Base-by-base conservation (phyloP, 2,329 filamentous ascomycete species). In the Chalaropsis ovoidea region DNA sequence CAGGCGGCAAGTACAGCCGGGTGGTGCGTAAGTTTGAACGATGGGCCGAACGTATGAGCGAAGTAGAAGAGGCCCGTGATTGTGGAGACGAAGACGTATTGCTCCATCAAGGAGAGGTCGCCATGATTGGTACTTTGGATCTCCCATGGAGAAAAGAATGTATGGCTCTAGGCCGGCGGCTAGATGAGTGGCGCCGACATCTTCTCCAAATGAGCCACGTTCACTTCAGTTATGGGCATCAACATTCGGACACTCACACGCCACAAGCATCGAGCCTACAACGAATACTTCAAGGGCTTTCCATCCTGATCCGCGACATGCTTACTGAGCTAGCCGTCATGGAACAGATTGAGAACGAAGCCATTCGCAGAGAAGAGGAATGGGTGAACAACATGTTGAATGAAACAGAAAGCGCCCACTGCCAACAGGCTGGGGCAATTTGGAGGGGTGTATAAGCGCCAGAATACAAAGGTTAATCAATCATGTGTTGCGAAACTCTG, bases 321-420 rank as follows among this genome's bases (percentile, higher is more conserved):
- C 73, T 85, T 56, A 76, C 75, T n/a, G 86, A 88, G 75, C 74
- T 88, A 68, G 73, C 73, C n/a, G 68, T 80, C 67, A 88, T 88
- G 85, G 78, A 78, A 65, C 77, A 80, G 70, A 81, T 88, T 65
- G 83, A 86, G 74, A 75, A 74, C 60, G 82, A 84, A 69, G 80
- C 82, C 3, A 73, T 83, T 63, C 75, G 73, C 60, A 76, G 79
- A 56, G 86, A 88, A 73, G 78, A 78, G 65, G 77, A 76, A 52
- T 87, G 85, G 82, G 81, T 88, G 54, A 77, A 77, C 72, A 79
- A 82, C 75, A 84, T 81, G 70, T 72, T 77, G 61, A 75, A 75
- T 24, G 76, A 75, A 3, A 73, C 75, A 11, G 73, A 72, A 17
- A 74, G 75, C 65, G 70, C 73, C 69, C 72, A 71, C 68, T 19